Evolutionary conservation across 2,329 filamentous ascomycete species (phyloP), one percentile per base, ranked within the genome.

Genomic region (Monosporascus sp.): DNA sequence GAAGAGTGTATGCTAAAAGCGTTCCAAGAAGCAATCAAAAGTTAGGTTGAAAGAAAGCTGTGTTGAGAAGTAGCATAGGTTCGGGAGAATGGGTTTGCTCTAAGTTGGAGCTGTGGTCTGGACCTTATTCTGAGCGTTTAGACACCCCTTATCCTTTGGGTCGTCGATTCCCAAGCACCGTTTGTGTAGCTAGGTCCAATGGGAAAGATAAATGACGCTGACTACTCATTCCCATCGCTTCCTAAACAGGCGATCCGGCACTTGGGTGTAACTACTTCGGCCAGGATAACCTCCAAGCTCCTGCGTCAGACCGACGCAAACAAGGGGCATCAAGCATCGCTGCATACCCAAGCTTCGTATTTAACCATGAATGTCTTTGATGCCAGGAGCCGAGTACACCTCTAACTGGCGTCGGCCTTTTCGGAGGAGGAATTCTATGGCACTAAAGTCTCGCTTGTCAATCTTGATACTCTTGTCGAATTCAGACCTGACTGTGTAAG

Each of bases 361-460:
- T 46, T 14, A 46, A 4, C 8, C 24, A 18, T 46, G 43, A 28
- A 95, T 86, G 68, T 94, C 89, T 65, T 85, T 89, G 63, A 96
- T 91, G 3, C 87, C 87, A 26, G 88, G 85, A 6, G 86, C 82
- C n/a, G 87, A 83, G 71, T 94, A 94, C 46, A 85, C 81, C 58
- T 96, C 90, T 18, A 97, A 76, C 68, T 96, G 91, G 45, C 89
- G 81, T 41, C 82, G 80, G 22, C 92, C 92, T 68, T 90, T 93
- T 55, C 92, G 82, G 50, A 97, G 68, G 37, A 96, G 75, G 68
- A 90, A 94, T 70, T 97, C 92, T 53, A 97, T 87, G 6, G 91
- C 86, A 17, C 79, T 78, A 70, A 96, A 96, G 66, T 96, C 91
- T 62, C 89, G 91, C 72, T 90, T 94, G 69, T 88, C 86, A 52